Evolutionary conservation across 495 filamentous ascomycete genomes (phyloP).

Genomic region (Penicillium herquei): DNA sequence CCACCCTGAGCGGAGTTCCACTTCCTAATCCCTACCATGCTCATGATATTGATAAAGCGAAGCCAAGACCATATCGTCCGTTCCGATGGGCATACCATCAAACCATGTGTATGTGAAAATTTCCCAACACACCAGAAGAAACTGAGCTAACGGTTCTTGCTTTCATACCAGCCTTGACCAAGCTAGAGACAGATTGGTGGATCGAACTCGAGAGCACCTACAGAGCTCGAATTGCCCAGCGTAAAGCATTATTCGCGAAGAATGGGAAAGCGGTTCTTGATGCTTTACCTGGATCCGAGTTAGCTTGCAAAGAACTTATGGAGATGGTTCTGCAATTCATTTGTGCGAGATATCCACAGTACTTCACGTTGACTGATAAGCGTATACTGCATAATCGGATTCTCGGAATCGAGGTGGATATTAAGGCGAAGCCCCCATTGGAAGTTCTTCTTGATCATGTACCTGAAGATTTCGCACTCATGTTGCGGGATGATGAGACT

Average conservation of each 20-base stretch:
- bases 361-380: conserved; percentile 65
- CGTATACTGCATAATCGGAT: conserved; percentile 69
- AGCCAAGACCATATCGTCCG: conserved; percentile 72
- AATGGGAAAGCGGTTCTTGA: conserved; percentile 66
- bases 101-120: conserved; percentile 75
- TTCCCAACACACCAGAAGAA: not conserved
- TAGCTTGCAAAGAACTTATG: conserved; percentile 87
- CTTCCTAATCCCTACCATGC: conserved; percentile 62
- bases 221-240: conserved; percentile 64
- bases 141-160: conserved; percentile 8
- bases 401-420: conserved; percentile 60
- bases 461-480: conserved; percentile 85
- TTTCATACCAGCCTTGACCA: conserved; percentile 62
- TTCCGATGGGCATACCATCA: conserved; percentile 90
- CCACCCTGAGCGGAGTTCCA: conserved; percentile 73
- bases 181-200: conserved; percentile 87
- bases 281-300: conserved; percentile 71
- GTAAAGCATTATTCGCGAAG: conserved; percentile 63
- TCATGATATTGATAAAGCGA: conserved; percentile 65
- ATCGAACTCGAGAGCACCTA: conserved; percentile 84
- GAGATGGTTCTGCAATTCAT: conserved; percentile 83
- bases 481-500: conserved; percentile 66
- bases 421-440: conserved; percentile 65
- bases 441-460: conserved; percentile 77
- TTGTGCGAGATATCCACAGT: conserved; percentile 73